Base-by-base conservation (phyloP, 1,139 yeast genomes). In the Pneumocystis sp. region DNA sequence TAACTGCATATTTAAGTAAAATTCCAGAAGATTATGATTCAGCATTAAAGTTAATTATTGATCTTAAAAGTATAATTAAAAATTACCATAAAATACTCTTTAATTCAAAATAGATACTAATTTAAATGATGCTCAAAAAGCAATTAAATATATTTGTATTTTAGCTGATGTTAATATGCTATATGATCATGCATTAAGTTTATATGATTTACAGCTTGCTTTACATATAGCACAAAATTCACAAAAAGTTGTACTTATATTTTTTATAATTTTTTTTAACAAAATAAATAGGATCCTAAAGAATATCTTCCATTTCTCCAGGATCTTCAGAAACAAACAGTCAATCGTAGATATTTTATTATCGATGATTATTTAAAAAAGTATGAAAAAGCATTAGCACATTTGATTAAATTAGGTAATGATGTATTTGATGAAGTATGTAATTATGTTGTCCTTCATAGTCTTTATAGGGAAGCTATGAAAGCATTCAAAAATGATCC, bases 281-380 rank as follows among this genome's bases (percentile, higher is more conserved):
- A 21, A 59, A 39, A 39, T 25, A 40, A 40, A 40, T 39, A 59
- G 61, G 99, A 95, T 77, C 99, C 99, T 37, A 89, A 91, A 73
- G 99, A 95, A 74, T 95, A 93, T 72, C 77, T 95, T 65, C 97
- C 98, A 64, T 95, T 93, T 75, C 79, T 95, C 70, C 96, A 90
- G 72, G 82, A 84, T 65, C 79, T 95, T 66, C 87, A 89, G 70
- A 82, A 82, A 50, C 87, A 86, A 74, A 78, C 82, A 0, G 85
- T 83, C 25, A 76, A 84, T 64, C 82, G 96, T 67, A 83, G 85
- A 71, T 81, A 82, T 72, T 91, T 89, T 72, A 77, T 84, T 72
- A 87, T 95, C 70, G 98, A 95, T 73, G 86, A 89, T 65, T 80
- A 85, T 72, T 81, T 95, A 74, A 84, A 85, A 71, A 82, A 84